These are phyloP conservation scores for Talaromyces sp. DNA, from an alignment of 2,329 filamentous ascomycete genomes.

Conservation along the genomic window DNA sequence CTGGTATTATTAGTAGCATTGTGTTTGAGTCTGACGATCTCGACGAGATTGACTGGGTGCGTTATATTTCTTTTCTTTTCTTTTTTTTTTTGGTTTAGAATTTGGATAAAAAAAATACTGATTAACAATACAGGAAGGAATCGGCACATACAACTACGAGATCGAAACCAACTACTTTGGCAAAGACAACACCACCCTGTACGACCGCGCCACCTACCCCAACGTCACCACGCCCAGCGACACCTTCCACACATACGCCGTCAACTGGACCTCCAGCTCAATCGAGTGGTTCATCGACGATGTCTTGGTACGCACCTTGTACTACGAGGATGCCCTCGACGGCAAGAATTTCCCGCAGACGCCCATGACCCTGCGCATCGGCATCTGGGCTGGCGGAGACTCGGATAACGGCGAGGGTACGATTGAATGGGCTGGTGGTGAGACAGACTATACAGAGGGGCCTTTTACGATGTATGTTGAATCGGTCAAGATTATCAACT, in stretches of 20 bases:
- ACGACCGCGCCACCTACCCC: constrained; percentile 81
- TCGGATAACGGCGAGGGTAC: constrained; percentile 42
- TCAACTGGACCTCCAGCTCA: constrained; percentile 63
- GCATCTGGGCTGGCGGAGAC: constrained; percentile 64
- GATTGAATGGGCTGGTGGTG: constrained; percentile 66
- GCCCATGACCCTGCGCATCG: constrained; percentile 66
- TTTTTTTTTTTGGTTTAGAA: not conserved
- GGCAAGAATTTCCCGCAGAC: constrained; percentile 65
- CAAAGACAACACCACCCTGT: constrained; percentile 74
- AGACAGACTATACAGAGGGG: constrained; percentile 60
- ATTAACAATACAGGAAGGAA: constrained; percentile 25
- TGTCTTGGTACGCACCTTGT: constrained; percentile 57
- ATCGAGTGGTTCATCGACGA: constrained; percentile 65
- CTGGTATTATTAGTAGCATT: constrained; percentile 85
- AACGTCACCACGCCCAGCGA: constrained; percentile 54
- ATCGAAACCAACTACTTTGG: constrained; percentile 92
- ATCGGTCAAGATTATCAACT: constrained; percentile 53
- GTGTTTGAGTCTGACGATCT: constrained; percentile 86
- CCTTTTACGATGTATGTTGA: constrained; percentile 74
- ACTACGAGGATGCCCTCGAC: constrained; percentile 54
- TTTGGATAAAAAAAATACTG: not conserved
- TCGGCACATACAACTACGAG: constrained; percentile 31
- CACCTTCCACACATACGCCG: constrained; percentile 41
- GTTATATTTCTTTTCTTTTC: constrained; percentile 27
- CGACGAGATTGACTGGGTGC: constrained; percentile 96